Base-by-base conservation (phyloP, 1,284 basidiomycete genomes). In the Sanghuangporus weigelae region DNA sequence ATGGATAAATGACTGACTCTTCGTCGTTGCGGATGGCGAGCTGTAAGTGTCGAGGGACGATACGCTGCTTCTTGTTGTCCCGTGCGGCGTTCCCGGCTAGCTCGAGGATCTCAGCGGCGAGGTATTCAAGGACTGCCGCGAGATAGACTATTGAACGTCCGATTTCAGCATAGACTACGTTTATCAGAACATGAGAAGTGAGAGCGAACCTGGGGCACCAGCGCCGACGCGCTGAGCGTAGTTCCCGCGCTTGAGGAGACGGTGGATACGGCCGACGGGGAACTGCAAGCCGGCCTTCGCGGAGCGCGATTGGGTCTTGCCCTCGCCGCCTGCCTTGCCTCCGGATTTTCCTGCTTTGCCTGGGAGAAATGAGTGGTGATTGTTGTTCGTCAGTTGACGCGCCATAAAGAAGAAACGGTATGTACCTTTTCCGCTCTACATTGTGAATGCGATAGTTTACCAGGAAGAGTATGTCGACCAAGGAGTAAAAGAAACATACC, bases 251-350 rank as follows among this genome's bases (percentile, higher is more conserved):
- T 93, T 92, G 69, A 94, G 77, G 68, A 92, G 87, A 86, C 92
- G 89, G 79, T 95, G 92, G 75, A 94, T 90, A 90, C 92, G 92
- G 83, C 92, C 92, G 75, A 94, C 92, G 66, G 91, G 92, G 85
- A 93, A 89, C 78, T 91, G 90, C 68, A 93, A 84, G 69, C 89
- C 90, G 68, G 84, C 84, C 79, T 93, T 94, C 70, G 89, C 84
- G 48, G 92, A 93, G 68, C 91, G 89, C 60, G 91, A 92, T 73
- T 86, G 80, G 11, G 83, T 75, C 74, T 86, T 85, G 69, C 73
- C 77, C 48, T 82, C 73, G 48, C 79, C 82, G 68, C 80, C 80
- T 69, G 80, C 77, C 50, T 81, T 77, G 73, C 84, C 84, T 71
- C 82, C 83, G 64, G 83, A 87, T 75, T 84, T 84, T 72, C 61